Conservation (phyloP, 75 land plant genomes). For the Sequoia sempervirens region DNA sequence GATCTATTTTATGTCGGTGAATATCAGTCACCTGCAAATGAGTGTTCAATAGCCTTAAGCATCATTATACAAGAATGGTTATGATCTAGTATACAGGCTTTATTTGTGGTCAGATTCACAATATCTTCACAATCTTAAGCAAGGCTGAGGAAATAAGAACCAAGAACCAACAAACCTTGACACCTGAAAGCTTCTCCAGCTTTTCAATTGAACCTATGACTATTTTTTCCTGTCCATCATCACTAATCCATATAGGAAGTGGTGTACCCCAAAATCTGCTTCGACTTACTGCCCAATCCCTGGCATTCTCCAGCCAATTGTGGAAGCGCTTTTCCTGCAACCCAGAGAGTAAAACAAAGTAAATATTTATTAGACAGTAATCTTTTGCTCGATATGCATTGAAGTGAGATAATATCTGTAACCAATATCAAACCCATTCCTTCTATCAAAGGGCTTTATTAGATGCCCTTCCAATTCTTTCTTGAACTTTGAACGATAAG, state of each 20-base stretch:
- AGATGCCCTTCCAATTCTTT: not conserved
- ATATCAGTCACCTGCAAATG: slow-evolving; percentile 79
- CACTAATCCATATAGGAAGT: slow-evolving; percentile 90
- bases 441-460: not conserved
- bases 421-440: not conserved
- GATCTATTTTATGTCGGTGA: slow-evolving; percentile 93
- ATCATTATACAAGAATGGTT: not conserved
- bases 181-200: slow-evolving; percentile 88
- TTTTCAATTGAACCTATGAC: slow-evolving; percentile 84
- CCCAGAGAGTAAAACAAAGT: not conserved
- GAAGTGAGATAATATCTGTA: not conserved
- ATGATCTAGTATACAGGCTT: not conserved
- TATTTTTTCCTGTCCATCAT: slow-evolving; percentile 77
- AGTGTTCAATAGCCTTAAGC: not conserved
- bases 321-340: slow-evolving; percentile 96
- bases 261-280: slow-evolving; percentile 99
- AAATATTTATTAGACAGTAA: not conserved
- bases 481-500: not conserved
- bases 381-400: not conserved
- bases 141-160: not conserved
- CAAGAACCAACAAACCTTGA: slow-evolving; percentile 44
- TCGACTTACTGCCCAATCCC: slow-evolving; percentile 98
- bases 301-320: slow-evolving; percentile 99
- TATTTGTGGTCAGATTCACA: not conserved
- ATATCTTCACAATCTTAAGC: not conserved